A percentile compares a stretch with the other conserved stretches of the same genome.
Evolutionary conservation across 768 basidiomycete species (phyloP).

Genomic region (Podaxis sp.): DNA sequence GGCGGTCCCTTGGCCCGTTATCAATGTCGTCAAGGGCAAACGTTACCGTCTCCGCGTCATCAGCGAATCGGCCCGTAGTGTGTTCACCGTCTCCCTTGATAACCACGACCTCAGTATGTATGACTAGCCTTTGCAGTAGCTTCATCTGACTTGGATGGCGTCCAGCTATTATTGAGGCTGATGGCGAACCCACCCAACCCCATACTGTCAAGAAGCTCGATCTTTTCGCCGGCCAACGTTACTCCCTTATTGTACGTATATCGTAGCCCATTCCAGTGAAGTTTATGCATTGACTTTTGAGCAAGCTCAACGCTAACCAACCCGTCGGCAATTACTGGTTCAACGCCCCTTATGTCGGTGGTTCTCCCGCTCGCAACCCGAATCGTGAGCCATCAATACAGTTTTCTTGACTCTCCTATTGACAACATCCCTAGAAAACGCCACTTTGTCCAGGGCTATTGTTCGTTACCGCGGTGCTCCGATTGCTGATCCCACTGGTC

Average conservation of each 20-base stretch:
- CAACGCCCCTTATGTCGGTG: constrained; percentile 34
- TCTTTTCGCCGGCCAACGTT: constrained; percentile 50
- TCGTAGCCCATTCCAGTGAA: background rate
- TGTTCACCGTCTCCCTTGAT: constrained; percentile 39
- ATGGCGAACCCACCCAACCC: constrained; percentile 33
- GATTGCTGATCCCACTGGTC: constrained; percentile 31
- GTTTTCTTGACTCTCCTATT: no score
- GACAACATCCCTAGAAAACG: background rate
- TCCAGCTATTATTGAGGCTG: constrained; percentile 37
- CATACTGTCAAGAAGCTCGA: constrained; percentile 37
- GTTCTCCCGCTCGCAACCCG: constrained; percentile 29
- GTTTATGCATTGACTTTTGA: background rate
- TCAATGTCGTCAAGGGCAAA: constrained; percentile 40
- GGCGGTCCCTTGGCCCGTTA: constrained; percentile 33
- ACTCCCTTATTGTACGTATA: constrained; percentile 33
- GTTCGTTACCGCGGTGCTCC: constrained; percentile 41
- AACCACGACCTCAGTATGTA: constrained; percentile 28
- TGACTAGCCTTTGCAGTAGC: background rate
- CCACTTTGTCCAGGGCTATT: constrained; percentile 30
- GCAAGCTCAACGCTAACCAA: constrained; percentile 37
- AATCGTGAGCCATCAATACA: constrained; percentile 27
- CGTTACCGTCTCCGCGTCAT: constrained; percentile 57
- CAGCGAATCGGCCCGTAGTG: constrained; percentile 45
- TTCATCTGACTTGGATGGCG: background rate
- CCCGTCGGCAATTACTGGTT: constrained; percentile 49